Evolutionary conservation across 2,329 filamentous ascomycete genomes (phyloP), one percentile per base, ranked within the genome.

Genomic region (Aspergillus pseudoviridinutans): DNA sequence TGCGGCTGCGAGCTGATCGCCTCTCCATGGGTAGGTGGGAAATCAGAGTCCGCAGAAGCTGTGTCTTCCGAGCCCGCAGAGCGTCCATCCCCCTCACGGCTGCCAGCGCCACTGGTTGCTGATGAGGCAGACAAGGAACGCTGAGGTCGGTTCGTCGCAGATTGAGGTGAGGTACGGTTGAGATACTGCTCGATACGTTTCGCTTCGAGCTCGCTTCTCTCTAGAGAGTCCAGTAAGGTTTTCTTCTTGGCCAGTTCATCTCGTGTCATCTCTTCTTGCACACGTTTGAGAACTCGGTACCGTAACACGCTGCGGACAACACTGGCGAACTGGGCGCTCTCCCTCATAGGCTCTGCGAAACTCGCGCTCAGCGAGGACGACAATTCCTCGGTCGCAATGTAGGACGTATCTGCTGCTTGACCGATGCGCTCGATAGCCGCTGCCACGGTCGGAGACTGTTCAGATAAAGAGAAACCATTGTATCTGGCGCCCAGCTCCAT

Each of bases 281-380:
- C 91, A 50, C 94, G 85, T 79, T 99, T 99, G 61, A 97, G 79
- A 2, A 97, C 88, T 17, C 94, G 83, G 72, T 97, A 99, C 63
- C 90, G 86, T 55, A 99, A 79, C 35, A 99, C 93, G 63, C 82
- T 90, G 46, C 92, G 86, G 3, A 99, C 94, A 1, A 99, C 91
- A 10, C 94, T 91, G 0, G 94, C 94, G 72, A 99, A 99, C 70
- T 99, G 94, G 12, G 94, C 92, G 68, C 92, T 96, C 76, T 99
- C 94, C 55, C 95, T 86, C 91, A 99, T 97, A 0, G 94, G 94
- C 70, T 99, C 95, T 0, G 95, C 92, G 70, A 99, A 99, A 64
- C 87, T 94, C 35, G 93, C 92, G 22, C 92, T 92, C n/a, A 99
- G 79, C 0, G 89, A 89, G 1, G 86, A 87, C 0, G 92, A 92